Conservation (phyloP, 768 basidiomycete species). For the Coprinellus micaceus region DNA sequence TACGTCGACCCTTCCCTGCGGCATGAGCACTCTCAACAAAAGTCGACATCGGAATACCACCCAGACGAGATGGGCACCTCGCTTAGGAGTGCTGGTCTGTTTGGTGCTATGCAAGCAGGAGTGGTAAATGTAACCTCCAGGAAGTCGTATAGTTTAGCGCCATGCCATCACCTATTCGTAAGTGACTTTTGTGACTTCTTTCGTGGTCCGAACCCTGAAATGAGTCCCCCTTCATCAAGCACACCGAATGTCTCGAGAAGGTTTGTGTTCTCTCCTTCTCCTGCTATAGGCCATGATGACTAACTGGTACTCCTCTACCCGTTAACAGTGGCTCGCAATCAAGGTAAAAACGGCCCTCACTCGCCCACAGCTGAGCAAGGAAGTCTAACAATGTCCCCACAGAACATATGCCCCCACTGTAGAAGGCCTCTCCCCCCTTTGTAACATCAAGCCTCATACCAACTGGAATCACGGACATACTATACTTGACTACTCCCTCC, state of each 20-base stretch:
- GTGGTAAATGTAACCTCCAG: conserved; percentile 44
- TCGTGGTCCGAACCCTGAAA: neutral
- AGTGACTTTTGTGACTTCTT: conserved; percentile 26
- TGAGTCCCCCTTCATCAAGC: conserved; percentile 37
- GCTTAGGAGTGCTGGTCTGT: conserved; percentile 23
- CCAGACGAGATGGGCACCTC: conserved; percentile 16
- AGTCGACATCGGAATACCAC: conserved; percentile 27
- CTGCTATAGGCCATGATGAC: conserved; percentile 12
- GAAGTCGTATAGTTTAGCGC: conserved; percentile 79
- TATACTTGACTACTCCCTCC: too few species aligned
- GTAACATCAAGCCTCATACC: conserved; percentile 27
- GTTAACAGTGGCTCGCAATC: conserved; percentile 63
- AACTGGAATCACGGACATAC: too few species aligned
- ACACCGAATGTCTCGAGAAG: conserved; percentile 84
- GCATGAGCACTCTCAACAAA: conserved; percentile 26
- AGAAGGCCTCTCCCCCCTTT: conserved; percentile 79
- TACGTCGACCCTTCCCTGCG: conserved; percentile 42
- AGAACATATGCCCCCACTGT: conserved; percentile 94
- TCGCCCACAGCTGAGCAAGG: neutral
- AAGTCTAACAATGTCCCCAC: conserved; percentile 8
- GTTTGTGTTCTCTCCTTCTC: conserved; percentile 32
- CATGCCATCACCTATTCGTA: conserved; percentile 87
- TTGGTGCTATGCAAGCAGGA: conserved; percentile 42
- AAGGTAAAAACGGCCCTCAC: conserved; percentile 43
- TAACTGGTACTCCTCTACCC: neutral